phyloP scores from a whole-genome alignment of 1,284 basidiomycete genomes.

The Exobasidium cylindrosporum region DNA sequence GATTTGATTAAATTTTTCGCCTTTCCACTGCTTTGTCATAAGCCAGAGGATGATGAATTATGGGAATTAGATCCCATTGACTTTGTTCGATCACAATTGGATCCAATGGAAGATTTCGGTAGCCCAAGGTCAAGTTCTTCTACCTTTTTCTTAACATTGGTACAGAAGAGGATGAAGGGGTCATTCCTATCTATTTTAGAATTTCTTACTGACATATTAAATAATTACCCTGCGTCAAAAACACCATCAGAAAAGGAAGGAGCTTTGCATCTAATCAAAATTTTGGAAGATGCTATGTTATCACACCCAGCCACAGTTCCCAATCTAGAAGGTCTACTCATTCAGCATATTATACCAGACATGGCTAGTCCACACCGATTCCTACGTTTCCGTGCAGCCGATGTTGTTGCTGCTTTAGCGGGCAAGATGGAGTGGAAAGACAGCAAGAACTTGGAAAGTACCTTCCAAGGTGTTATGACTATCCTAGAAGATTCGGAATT shows the following conservation, averaged over 20 bases:
- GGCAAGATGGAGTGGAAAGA: conserved; percentile 45
- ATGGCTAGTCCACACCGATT: conserved; percentile 42
- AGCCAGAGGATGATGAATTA: conserved; percentile 45
- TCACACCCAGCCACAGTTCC: conserved; percentile 37
- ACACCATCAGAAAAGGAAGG: conserved; percentile 49
- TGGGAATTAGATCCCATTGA: conserved; percentile 52
- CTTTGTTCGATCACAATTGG: conserved; percentile 45
- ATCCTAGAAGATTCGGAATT: conserved; percentile 65
- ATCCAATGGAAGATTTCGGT: conserved; percentile 48
- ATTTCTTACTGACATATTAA: conserved; percentile 49
- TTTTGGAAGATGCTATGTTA: conserved; percentile 45
- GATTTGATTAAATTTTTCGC: conserved; percentile 45
- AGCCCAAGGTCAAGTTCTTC: conserved; percentile 34
- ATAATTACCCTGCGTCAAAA: conserved; percentile 37
- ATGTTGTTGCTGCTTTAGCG: conserved; percentile 45
- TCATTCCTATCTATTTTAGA: conserved; percentile 46
- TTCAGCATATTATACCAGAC: conserved; percentile 48
- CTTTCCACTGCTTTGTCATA: conserved; percentile 50
- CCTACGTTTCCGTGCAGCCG: conserved; percentile 47
- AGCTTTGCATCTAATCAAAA: conserved; percentile 43
- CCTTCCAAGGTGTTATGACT: conserved; percentile 49
- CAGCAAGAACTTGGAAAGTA: conserved; percentile 39
- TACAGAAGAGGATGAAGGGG: conserved; percentile 46
- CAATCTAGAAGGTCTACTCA: conserved; percentile 47
- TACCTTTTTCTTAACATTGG: conserved; percentile 35